Base-by-base conservation (phyloP, 768 basidiomycete species). In the Boletus patriciae region DNA sequence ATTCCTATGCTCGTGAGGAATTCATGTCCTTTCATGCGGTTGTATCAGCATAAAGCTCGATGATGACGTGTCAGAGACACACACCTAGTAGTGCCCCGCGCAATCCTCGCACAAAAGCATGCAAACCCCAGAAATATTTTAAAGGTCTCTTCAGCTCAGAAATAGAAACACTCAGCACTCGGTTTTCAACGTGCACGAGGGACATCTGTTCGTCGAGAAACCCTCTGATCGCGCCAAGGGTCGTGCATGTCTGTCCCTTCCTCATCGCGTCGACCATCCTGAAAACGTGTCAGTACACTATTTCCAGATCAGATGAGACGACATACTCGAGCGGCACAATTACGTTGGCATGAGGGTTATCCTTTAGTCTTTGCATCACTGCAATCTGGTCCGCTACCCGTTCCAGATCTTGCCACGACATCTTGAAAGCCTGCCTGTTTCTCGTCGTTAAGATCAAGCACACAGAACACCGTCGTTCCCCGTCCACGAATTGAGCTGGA, bases 401-500 rank as follows among this genome's bases (percentile, higher is more conserved):
- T 15, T 15, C 21, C 7, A 54, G 19, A n/a, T n/a, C n/a, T n/a
- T n/a, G n/a, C n/a, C n/a, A n/a, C n/a, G n/a, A n/a, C n/a, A n/a
- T n/a, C n/a, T 43, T 55, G 40, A 49, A 36, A 5, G n/a, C 46
- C 6, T 36, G 23, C 15, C 12, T 23, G 43, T 15, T 42, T 33
- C 7, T 23, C 6, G 46, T 34, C 33, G 9, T 2, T 12, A 15
- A 19, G 27, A 31, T 31, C 45, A 0, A 52, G 13, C 6, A 59
- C 57, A 6, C 38, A 34, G 18, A 52, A 65, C 2, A 64, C 54
- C 1, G 52, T 52, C 9, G 57, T 58, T 19, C 52, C 51, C 4
- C 57, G 25, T 9, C 63, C 59, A n/a, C 62, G 58, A 44, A 64
- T 50, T 1, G 59, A 64, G 21, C 54, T 9, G 1, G 51, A 3